phyloP scores from a whole-genome alignment of 208 protist species.

The Leishmania major region DNA sequence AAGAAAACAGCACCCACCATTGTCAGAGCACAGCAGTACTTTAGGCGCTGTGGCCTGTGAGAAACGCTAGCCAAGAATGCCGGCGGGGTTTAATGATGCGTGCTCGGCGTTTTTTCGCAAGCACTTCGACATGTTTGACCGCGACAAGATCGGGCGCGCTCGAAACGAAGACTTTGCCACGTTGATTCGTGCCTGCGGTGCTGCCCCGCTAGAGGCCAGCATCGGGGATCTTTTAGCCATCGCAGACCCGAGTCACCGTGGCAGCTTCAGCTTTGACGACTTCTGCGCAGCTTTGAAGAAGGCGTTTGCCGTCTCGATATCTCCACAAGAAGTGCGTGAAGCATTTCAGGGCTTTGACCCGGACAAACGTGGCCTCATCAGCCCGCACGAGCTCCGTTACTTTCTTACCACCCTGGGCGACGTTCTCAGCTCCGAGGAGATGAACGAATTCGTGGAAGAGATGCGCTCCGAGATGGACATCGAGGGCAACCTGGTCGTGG shows the following conservation, averaged over 20 bases:
- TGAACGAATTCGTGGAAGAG: constrained; percentile 90
- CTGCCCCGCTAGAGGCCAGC: constrained; percentile 65
- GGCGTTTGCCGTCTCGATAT: constrained; percentile 59
- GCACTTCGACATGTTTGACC: constrained; percentile 78
- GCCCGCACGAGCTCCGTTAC: constrained; percentile 92
- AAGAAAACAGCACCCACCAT: background rate
- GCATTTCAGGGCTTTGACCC: constrained; percentile 95
- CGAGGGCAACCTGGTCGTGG: constrained; percentile 84
- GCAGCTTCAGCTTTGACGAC: constrained; percentile 74
- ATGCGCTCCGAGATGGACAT: constrained; percentile 87
- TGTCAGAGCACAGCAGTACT: background rate
- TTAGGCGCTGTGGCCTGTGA: constrained; percentile 13
- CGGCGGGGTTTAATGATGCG: constrained; percentile 45
- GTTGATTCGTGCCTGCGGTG: constrained; percentile 77
- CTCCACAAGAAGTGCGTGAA: constrained; percentile 79
- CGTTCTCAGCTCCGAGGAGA: constrained; percentile 88
- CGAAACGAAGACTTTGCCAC: constrained; percentile 53
- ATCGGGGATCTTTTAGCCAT: constrained; percentile 50
- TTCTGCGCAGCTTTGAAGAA: constrained; percentile 75
- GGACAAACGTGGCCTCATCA: constrained; percentile 91
- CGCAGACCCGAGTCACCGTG: constrained; percentile 68
- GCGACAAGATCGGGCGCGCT: constrained; percentile 79
- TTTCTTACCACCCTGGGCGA: constrained; percentile 96
- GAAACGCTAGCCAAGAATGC: constrained; percentile 12
- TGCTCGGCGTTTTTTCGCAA: constrained; percentile 59